Evolutionary conservation across 352 stramenopile species (phyloP), one percentile per base, ranked within the genome.

Genomic region (Proteromonas lacertae): DNA sequence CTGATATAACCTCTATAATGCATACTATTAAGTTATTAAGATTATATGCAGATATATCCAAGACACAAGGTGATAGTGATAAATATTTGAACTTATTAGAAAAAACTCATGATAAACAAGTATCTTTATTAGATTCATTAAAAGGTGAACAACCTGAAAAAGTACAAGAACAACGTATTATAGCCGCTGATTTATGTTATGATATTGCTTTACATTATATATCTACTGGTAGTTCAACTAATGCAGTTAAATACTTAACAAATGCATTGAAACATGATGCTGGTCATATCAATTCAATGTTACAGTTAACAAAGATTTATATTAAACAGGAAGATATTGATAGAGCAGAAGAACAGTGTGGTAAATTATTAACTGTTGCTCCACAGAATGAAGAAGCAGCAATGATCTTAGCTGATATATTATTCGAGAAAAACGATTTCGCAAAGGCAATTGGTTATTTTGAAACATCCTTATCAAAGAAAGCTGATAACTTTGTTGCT

Each of bases 391-490:
- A 82, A 43, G 66, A 75, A 42, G 70, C 69, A 8, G 59, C 62
- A 12, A 62, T 88, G 41, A 74, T 89, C 55, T 51, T 88, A 4
- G 68, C 67, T 9, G 73, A 89, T 39, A 51, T 86, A 23, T 28
- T 51, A 23, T 62, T 82, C 6, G 4, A 8, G 4, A 70, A 77
- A 25, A 64, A 73, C 24, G 64, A 83, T 48, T 62, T 76, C 34
- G 64, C 79, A 17, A 58, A 58, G 2, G 69, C 66, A 29, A 75
- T 80, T 31, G 66, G 71, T 43, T 67, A 78, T 32, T 79, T 82
- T 44, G 52, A 70, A 16, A 25, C 9, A 2, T 20, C 2, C 7
- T 29, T 13, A 5, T 29, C 13, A 36, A 80, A 36, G 52, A 88
- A 76, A 20, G 69, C 71, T 0, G 66, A 78, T 46, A 82, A 86